Base-by-base conservation (phyloP, 2,329 filamentous ascomycete genomes). In the Aspergillus fructus region DNA sequence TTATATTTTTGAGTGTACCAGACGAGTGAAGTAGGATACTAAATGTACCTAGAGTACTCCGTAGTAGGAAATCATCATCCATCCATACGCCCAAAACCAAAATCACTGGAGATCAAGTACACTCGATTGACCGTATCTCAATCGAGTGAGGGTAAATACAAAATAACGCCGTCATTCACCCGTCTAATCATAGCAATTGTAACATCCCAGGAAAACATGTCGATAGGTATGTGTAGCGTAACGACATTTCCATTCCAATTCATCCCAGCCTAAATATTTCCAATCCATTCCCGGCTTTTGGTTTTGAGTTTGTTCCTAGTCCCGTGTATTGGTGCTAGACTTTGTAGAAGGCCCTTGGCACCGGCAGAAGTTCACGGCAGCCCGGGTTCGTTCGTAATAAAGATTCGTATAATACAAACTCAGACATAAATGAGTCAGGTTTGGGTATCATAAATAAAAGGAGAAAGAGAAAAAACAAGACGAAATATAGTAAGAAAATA, bases 331-430 rank as follows among this genome's bases (percentile, higher is more conserved):
- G 15, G n/a, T 13, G 15, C 23, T 17, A 23, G 13, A 7, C 17
- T 46, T 30, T 27, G 23, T 17, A 21, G 43, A 43, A 11, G 15
- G 6, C 13, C 21, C 23, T 24, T 27, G 3, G n/a, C 43, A n/a
- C 30, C 21, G n/a, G 17, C 8, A 7, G n/a, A 24, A 27, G 40
- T 33, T 24, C 34, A 33, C 19, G 27, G 13, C 41, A 23, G 12
- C 39, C 11, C n/a, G 13, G 41, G 12, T 42, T 34, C 23, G 23
- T 43, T 17, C n/a, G 30, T 43, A 21, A 21, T 42, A 43, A 51
- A 24, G n/a, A 19, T n/a, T 59, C 55, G 49, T 66, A 65, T 64
- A 66, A 60, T 67, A 66, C 64, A 67, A 64, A 66, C 62, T 65
- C 63, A 62, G 59, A 63, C 64, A 55, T 59, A 47, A 51, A 49